phyloP scores from a whole-genome alignment of 2,329 filamentous ascomycete species.

The Lasiodiplodia sp. region DNA sequence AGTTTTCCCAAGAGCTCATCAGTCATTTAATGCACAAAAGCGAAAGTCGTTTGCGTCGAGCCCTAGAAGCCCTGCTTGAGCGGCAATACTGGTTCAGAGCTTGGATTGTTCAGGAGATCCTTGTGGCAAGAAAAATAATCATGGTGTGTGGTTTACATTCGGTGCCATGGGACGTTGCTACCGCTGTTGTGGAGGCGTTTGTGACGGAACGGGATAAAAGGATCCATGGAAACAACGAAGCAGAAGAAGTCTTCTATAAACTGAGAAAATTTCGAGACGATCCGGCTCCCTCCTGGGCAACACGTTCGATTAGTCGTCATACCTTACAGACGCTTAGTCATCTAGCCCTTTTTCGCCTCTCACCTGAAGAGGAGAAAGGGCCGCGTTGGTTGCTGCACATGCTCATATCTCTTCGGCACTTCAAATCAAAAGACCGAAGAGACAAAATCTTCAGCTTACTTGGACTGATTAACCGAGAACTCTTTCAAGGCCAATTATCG shows the following conservation, averaged over 20 bases:
- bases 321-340: not conserved
- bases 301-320: no score
- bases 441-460: slow-evolving; percentile 4
- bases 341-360: not conserved
- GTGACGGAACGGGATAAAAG: no score
- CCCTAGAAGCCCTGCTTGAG: not conserved
- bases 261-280: no score
- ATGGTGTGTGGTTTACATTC: not conserved
- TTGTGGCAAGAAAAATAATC: not conserved
- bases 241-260: no score
- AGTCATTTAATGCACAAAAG: no score
- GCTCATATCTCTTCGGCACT: not conserved
- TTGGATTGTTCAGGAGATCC: not conserved
- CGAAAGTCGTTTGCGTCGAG: not conserved
- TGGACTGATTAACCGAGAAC: not conserved
- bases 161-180: not conserved
- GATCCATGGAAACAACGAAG: no score
- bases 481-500: not conserved
- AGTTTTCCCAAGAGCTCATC: no score
- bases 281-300: no score
- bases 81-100: not conserved
- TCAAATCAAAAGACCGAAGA: not conserved
- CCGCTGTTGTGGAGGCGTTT: not conserved
- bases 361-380: not conserved
- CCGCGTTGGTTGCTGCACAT: not conserved